Evolutionary conservation across 2,329 filamentous ascomycete genomes (phyloP), one percentile per base, ranked within the genome.

Genomic region (Graphiopsis chlorocephala): DNA sequence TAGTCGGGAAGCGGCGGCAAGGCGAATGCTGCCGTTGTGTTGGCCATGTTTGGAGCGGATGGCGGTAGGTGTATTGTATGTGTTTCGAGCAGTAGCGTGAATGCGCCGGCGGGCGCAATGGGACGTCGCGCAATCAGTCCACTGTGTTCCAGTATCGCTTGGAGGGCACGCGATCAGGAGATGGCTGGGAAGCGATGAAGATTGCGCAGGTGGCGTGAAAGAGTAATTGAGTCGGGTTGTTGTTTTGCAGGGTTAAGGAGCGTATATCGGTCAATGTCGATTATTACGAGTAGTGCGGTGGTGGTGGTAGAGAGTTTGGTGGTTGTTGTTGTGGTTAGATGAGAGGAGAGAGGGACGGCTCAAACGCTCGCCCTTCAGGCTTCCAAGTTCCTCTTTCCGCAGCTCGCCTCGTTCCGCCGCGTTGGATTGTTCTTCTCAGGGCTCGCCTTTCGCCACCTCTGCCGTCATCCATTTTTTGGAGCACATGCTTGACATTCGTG

Each of bases 1-100:
- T 96, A 97, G n/a, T 85, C 79, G 57, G 95, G 94, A 52, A 98
- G 88, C 61, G 93, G 91, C 71, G 94, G 93, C 61, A 98, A 85
- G 73, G 88, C 86, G 78, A 83, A 83, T 68, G 76, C 69, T 63
- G 79, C 78, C 69, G 85, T 88, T 42, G 72, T 61, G 65, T 76
- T 76, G 53, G 69, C 70, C 74, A 76, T 76, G 15, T 8, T 45
- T 23, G 45, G 5, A 35, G 42, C 56, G 56, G 53, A 64, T 38
- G 61, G 6, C 29, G 29, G 31, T 38, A 31, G 53, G 25, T 59
- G 20, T 62, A 48, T 55, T 29, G 1, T 35, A 15, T 29, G 29
- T 29, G 28, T 25, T 52, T 33, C 33, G 25, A 15, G 10, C 47
- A 26, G 23, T 61, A 26, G 48, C 61, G 33, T 35, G 45, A 26